Evolutionary conservation across 2,329 filamentous ascomycete species (phyloP).

Genomic region (Conoideocrella luteorostrata): DNA sequence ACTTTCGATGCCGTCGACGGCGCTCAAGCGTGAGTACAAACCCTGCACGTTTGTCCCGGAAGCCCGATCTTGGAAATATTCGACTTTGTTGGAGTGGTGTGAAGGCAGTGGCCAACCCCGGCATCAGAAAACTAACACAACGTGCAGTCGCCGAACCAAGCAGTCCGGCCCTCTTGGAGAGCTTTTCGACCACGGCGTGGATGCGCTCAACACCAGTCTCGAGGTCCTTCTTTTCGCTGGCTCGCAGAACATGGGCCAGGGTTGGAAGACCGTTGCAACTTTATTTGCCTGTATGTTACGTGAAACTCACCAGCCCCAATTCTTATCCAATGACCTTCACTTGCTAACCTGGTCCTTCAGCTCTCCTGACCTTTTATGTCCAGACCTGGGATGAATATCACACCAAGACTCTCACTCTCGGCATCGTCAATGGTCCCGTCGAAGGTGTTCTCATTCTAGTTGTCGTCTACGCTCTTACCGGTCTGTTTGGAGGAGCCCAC

Average conservation of each 20-base stretch:
- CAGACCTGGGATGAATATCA: conserved; percentile 99
- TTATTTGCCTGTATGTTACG: conserved; percentile 74
- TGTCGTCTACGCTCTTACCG: conserved; percentile 75
- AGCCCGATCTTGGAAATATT: background rate
- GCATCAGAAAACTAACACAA: conserved; percentile 2
- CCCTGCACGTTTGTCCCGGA: background rate
- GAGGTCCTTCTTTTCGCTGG: conserved; percentile 89
- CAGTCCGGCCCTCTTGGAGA: conserved; percentile 93
- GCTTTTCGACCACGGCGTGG: conserved; percentile 95
- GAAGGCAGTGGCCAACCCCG: too few species aligned
- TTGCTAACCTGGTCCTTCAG: conserved; percentile 35
- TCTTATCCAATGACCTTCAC: background rate
- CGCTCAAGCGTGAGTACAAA: conserved; percentile 69
- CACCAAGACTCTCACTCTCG: conserved; percentile 89
- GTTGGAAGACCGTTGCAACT: conserved; percentile 78
- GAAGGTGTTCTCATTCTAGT: conserved; percentile 87
- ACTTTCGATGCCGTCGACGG: conserved; percentile 98
- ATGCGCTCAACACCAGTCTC: conserved; percentile 92
- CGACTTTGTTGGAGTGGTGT: background rate
- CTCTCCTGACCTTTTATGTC: conserved; percentile 92
- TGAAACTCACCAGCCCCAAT: background rate
- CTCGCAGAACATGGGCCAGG: conserved; percentile 86
- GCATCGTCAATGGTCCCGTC: conserved; percentile 87
- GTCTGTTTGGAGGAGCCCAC: conserved; percentile 75
- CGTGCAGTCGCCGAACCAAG: conserved; percentile 66